Evolutionary conservation across 176 grass and related monocot species (phyloP).

Genomic region (Alloteropsis semialata): DNA sequence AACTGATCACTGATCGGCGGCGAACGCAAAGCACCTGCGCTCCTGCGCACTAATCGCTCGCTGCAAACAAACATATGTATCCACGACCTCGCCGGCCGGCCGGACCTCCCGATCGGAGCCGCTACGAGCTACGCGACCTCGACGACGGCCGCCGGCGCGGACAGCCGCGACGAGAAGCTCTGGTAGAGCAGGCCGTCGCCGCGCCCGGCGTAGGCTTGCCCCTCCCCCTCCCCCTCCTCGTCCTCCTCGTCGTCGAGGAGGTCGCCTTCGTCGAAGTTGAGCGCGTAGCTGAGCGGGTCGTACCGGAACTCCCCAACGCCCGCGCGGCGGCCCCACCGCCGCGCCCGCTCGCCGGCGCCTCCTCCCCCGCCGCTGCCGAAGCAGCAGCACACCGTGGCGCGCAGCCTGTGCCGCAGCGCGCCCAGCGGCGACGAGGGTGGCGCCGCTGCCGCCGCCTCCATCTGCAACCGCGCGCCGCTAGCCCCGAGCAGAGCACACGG

Average conservation of each 20-base stretch:
- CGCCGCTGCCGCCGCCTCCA: not conserved
- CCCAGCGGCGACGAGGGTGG: slow-evolving; percentile 1
- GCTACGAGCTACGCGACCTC: not conserved
- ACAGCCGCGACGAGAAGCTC: slow-evolving; percentile 36
- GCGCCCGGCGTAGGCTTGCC: not conserved
- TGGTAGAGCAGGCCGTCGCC: slow-evolving; percentile 24
- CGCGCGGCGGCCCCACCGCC: not conserved
- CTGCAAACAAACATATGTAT: not conserved
- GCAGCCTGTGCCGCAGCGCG: slow-evolving; percentile 36
- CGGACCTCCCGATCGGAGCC: not conserved
- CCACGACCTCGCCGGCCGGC: not conserved
- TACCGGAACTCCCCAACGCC: slow-evolving; percentile 54
- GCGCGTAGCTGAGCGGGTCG: slow-evolving; percentile 88
- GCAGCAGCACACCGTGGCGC: slow-evolving; percentile 49
- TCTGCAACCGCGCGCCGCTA: not conserved
- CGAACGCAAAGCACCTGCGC: not conserved
- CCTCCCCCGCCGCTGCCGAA: slow-evolving; percentile 16
- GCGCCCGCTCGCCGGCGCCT: not conserved
- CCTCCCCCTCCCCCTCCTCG: not conserved
- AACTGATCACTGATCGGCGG: not conserved
- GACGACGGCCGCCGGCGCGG: not conserved
- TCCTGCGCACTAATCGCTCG: too few species aligned
- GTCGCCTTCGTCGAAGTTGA: slow-evolving; percentile 75
- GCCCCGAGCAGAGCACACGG: too few species aligned
- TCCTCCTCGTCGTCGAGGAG: not conserved